Conservation (phyloP, 352 stramenopile genomes). For the Phytophthora macrochlamydospora region DNA sequence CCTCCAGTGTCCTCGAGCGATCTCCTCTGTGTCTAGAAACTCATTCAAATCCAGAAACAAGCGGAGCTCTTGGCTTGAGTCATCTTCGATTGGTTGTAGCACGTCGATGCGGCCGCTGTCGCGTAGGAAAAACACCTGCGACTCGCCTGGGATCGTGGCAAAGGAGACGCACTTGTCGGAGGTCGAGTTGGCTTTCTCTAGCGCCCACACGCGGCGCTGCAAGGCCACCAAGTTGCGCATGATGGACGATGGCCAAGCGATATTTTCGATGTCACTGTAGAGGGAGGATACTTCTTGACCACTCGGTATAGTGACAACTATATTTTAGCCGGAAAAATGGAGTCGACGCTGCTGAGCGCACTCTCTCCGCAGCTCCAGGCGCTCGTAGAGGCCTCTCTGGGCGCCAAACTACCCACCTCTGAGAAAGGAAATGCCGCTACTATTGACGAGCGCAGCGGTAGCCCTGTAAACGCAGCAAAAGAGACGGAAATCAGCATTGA, state of each 20-base stretch:
- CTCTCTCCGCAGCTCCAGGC: conserved; percentile 70
- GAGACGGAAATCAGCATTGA: conserved; percentile 6
- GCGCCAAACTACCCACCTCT: conserved; percentile 31
- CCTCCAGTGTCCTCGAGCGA: conserved; percentile 32
- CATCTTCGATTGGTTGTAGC: conserved; percentile 32
- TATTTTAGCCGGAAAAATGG: background rate
- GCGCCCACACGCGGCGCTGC: conserved; percentile 47
- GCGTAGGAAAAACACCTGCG: conserved; percentile 41
- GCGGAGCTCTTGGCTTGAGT: conserved; percentile 26
- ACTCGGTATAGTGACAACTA: too few relatives aligned
- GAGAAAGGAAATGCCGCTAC: background rate
- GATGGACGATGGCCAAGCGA: conserved; percentile 16
- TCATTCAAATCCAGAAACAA: conserved; percentile 27
- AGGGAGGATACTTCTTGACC: too few relatives aligned
- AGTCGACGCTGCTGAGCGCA: conserved; percentile 45
- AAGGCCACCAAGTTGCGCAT: conserved; percentile 73
- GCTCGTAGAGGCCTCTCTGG: conserved; percentile 68
- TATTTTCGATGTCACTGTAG: background rate
- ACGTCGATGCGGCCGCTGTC: conserved; percentile 36
- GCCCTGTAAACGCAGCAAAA: background rate
- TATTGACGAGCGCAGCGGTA: background rate
- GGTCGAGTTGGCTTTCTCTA: conserved; percentile 16
- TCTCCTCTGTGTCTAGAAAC: conserved; percentile 31
- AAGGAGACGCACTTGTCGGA: conserved; percentile 27
- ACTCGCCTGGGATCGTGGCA: conserved; percentile 40